phyloP scores from a whole-genome alignment of 2,329 filamentous ascomycete species.

The Penicillium decumbens region DNA sequence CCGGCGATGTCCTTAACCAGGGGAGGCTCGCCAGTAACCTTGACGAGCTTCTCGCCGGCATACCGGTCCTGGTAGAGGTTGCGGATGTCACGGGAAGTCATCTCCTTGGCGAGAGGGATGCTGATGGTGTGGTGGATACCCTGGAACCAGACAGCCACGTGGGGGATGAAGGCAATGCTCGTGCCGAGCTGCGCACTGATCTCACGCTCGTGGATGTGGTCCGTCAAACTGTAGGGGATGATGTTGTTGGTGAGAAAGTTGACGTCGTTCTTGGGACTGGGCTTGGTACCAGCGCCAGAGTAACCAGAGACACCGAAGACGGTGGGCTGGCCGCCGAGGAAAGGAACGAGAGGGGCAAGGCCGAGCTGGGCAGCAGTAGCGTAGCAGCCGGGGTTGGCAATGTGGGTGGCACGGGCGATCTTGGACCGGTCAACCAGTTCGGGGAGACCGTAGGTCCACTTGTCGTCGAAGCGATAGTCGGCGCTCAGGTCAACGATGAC shows the following conservation, averaged over 20 bases:
- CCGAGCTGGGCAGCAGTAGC: constrained; percentile 88
- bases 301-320: constrained; percentile 92
- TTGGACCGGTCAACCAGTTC: constrained; percentile 73
- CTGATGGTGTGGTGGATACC: constrained; percentile 90
- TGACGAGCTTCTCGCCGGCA: constrained; percentile 90
- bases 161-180: constrained; percentile 79
- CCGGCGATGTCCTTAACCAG: constrained; percentile 77
- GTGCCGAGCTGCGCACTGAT: constrained; percentile 73
- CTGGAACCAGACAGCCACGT: constrained; percentile 95
- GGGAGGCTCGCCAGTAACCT: constrained; percentile 82
- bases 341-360: constrained; percentile 73
- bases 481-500: constrained; percentile 93
- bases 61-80: constrained; percentile 95
- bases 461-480: constrained; percentile 82
- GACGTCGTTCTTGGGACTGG: constrained; percentile 88
- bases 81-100: constrained; percentile 87
- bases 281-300: constrained; percentile 91
- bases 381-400: constrained; percentile 92
- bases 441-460: constrained; percentile 86
- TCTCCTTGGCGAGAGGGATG: constrained; percentile 77
- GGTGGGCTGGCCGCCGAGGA: constrained; percentile 72
- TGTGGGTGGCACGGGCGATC: constrained; percentile 73
- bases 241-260: constrained; percentile 78
- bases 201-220: constrained; percentile 92
- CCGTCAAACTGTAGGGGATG: constrained; percentile 84